Evolutionary conservation across 2,329 filamentous ascomycete species (phyloP), one percentile per base, ranked within the genome.

Genomic region (Leptodontidium sp.): DNA sequence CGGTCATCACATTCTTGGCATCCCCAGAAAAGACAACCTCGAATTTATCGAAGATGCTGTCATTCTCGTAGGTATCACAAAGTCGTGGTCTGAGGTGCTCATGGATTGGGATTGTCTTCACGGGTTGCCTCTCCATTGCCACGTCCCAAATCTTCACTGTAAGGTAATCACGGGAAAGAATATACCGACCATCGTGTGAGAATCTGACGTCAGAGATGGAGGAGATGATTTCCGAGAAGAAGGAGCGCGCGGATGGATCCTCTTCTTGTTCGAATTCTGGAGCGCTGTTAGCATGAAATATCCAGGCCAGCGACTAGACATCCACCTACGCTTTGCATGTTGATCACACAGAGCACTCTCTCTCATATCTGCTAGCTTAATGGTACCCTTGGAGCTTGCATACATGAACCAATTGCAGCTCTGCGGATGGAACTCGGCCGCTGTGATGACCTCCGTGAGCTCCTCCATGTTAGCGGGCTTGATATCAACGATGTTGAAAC

Each of bases 371-470:
- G 96, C 96, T 76, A 99, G 86, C 84, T 99, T 99, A 84, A 99
- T 98, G 45, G 96, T 98, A 70, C 96, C 96, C 82, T 99, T 99
- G 69, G 94, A 98, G 81, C 95, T 98, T 75, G 96, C 96, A 80
- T 98, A 99, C 95, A 99, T 99, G 84, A 99, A 98, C 94, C 93
- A 97, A 82, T 99, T 98, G 87, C 96, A 99, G 85, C 94, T 97
- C 77, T 91, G 86, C 6, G 96, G 96, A 79, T 99, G 96, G 78
- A 99, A 99, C 79, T 99, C 96, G 65, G 96, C 96, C 52, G 96
- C 96, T 14, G 96, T 99, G 79, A 99, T 98, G 75, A 99, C 96
- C 81, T 99, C 96, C 0, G 96, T 99, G 73, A 99, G 86, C 84
- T 99, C 96, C 82, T 99, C 96, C 96, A 99, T 99, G 81, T 99